Conservation (phyloP, 2,329 filamentous ascomycete genomes). For the Alternaria ethzedia region DNA sequence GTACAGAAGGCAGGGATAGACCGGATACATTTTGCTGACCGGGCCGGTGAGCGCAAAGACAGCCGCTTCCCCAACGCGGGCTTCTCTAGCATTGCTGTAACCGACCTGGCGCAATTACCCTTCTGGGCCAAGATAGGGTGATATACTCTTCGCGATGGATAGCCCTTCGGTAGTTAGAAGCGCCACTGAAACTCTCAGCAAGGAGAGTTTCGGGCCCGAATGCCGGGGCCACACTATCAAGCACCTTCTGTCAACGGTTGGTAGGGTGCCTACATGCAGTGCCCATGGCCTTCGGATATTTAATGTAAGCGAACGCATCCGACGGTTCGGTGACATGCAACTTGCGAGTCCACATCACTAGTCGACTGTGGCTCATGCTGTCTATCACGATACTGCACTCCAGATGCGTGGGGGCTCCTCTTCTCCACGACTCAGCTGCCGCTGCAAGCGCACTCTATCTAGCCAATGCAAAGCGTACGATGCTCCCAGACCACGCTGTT, state of each 20-base stretch:
- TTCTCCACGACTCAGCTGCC: constrained; percentile 18
- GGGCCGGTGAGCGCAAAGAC: constrained; percentile 30
- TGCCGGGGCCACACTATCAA: constrained; percentile 12
- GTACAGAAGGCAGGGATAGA: constrained; percentile 69
- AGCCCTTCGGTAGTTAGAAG: constrained; percentile 3
- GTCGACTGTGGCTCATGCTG: background rate
- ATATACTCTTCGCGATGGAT: constrained; percentile 4
- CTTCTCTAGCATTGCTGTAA: constrained; percentile 44
- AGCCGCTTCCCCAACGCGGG: constrained; percentile 43
- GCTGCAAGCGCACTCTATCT: constrained; percentile 35
- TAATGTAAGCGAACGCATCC: background rate
- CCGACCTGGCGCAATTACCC: constrained; percentile 34
- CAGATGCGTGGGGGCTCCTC: constrained; percentile 16
- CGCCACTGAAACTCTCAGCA: constrained; percentile 12
- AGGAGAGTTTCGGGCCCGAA: constrained; percentile 11
- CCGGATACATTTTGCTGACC: constrained; percentile 57
- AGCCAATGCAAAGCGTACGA: constrained; percentile 30
- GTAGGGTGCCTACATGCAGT: constrained; percentile 20
- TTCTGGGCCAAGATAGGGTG: constrained; percentile 36
- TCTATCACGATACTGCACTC: constrained; percentile 10
- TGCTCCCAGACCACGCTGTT: constrained; percentile 38
- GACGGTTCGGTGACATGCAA: background rate
- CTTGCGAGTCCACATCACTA: background rate
- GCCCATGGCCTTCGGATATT: constrained; percentile 10
- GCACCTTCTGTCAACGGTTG: constrained; percentile 7